Evolutionary conservation across 129 eudicot genomes (phyloP).

Genomic region (Lonicera japonica): DNA sequence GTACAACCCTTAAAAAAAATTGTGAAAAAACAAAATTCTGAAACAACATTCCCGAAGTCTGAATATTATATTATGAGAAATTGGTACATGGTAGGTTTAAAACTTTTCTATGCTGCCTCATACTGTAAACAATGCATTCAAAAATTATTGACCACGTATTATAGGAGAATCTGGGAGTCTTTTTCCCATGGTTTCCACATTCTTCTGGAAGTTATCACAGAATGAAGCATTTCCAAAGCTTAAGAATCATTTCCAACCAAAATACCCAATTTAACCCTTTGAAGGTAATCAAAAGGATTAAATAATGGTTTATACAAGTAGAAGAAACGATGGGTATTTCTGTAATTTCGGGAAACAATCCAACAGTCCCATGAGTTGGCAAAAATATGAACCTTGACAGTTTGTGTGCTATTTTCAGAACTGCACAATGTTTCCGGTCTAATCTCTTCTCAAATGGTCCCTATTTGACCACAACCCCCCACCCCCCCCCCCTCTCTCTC

Average conservation of each 20-base stretch:
- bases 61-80: background rate
- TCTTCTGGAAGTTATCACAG: background rate
- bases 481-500: slow-evolving; percentile 11
- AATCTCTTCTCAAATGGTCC: slow-evolving; percentile 71
- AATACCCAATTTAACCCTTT: background rate
- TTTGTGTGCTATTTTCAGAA: slow-evolving; percentile 6
- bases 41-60: background rate
- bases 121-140: no score
- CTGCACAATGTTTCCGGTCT: slow-evolving; percentile 15
- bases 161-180: background rate
- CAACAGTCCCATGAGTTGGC: slow-evolving; percentile 12
- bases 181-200: background rate
- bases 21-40: background rate
- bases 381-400: slow-evolving; percentile 38
- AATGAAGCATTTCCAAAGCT: slow-evolving; percentile 14
- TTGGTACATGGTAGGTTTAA: background rate
- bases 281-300: background rate
- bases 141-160: no score
- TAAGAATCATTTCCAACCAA: slow-evolving; percentile 1
- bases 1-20: background rate
- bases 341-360: slow-evolving; percentile 16
- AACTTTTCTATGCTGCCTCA: no score
- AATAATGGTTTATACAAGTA: background rate
- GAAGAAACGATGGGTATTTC: slow-evolving; percentile 14
- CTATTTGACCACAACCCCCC: slow-evolving; percentile 48